Conservation (phyloP, 2,329 filamentous ascomycete genomes). For the Fusarium chuoi region DNA sequence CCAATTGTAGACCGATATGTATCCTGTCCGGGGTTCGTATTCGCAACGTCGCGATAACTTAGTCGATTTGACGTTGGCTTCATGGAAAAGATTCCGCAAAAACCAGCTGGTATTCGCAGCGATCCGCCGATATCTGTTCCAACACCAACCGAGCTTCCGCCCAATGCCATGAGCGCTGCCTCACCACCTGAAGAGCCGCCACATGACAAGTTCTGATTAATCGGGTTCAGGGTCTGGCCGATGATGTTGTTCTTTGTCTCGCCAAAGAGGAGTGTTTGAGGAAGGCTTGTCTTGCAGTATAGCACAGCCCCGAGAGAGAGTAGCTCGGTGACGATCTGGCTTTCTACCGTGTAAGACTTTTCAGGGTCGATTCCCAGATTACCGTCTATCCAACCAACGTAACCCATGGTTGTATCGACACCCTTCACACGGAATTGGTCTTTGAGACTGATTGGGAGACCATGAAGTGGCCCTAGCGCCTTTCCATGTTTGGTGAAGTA, state of each 20-base stretch:
- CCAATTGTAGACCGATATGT: constrained; percentile 71
- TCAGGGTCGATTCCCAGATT: constrained; percentile 10
- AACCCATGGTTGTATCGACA: constrained; percentile 56
- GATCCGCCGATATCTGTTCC: constrained; percentile 52
- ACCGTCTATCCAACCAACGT: constrained; percentile 44
- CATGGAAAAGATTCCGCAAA: constrained; percentile 35
- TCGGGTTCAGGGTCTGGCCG: constrained; percentile 48
- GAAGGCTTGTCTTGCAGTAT: constrained; percentile 40
- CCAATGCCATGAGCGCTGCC: constrained; percentile 47
- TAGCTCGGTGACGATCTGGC: constrained; percentile 34
- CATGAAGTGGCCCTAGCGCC: constrained; percentile 35
- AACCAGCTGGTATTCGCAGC: constrained; percentile 47
- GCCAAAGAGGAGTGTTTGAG: constrained; percentile 37
- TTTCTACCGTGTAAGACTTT: constrained; percentile 14
- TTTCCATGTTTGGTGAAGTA: constrained; percentile 10
- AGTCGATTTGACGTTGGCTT: constrained; percentile 35
- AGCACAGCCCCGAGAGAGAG: constrained; percentile 39
- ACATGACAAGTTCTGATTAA: constrained; percentile 46
- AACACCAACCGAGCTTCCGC: constrained; percentile 48
- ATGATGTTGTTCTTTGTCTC: constrained; percentile 51
- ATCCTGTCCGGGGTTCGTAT: constrained; percentile 64
- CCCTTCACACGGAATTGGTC: constrained; percentile 71
- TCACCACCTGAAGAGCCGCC: constrained; percentile 53
- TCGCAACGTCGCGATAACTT: constrained; percentile 33
- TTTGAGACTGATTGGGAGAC: constrained; percentile 52